Conservation (phyloP, 1,139 yeast species). For the Nadsonia commutata region DNA sequence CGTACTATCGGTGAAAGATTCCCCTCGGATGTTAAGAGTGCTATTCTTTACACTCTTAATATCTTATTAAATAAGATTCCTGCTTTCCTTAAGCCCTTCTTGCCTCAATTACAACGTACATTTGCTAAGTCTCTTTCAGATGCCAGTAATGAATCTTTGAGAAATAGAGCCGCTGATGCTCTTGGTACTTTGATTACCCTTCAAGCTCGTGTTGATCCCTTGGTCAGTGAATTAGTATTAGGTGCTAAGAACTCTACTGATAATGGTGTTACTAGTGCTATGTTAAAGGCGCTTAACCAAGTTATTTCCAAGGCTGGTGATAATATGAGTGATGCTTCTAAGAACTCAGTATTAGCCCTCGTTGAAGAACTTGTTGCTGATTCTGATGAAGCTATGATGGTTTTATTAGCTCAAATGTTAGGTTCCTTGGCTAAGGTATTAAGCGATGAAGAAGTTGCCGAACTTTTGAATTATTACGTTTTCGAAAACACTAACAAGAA, state of each 20-base stretch:
- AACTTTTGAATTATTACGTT: constrained; percentile 46
- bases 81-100: constrained; percentile 81
- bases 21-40: constrained; percentile 79
- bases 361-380: constrained; percentile 37
- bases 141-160: constrained; percentile 41
- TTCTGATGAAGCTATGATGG: constrained; percentile 7
- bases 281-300: constrained; percentile 74
- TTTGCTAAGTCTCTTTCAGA: constrained; percentile 86
- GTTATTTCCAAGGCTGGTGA: constrained; percentile 71
- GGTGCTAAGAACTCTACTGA: constrained; percentile 51
- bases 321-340: constrained; percentile 61
- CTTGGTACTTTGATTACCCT: constrained; percentile 73
- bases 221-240: constrained; percentile 66
- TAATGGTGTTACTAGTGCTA: constrained; percentile 65
- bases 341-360: constrained; percentile 51
- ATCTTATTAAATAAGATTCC: constrained; percentile 72
- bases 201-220: constrained; percentile 90
- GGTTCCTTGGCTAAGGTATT: constrained; percentile 4
- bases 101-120: constrained; percentile 95
- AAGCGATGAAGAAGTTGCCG: constrained; percentile 37
- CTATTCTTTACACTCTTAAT: constrained; percentile 73
- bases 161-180: constrained; percentile 83
- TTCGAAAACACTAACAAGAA: constrained; percentile 28
- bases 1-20: constrained; percentile 97
- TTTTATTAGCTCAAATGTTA: constrained; percentile 2